Base-by-base conservation (phyloP, 108 stramenopile genomes). In the Conticribra guillardii region DNA sequence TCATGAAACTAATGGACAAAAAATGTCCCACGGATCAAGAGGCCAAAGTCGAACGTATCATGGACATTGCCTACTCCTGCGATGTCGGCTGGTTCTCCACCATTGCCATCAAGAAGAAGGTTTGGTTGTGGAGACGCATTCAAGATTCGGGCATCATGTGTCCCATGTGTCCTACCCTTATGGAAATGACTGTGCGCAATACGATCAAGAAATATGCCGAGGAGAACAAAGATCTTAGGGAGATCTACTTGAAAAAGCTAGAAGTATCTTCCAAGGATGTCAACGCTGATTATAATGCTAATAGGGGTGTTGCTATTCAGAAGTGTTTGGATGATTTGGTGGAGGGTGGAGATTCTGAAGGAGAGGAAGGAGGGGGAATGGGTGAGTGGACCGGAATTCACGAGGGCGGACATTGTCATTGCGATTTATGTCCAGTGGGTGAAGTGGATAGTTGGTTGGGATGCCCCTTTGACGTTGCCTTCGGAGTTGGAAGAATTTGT, bases 1-100 rank as follows among this genome's bases (percentile, higher is more conserved):
- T 58, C 24, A 58, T 58, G 56, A 58, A 58, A 17, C 56, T 58
- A 30, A 58, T 58, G 56, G 56, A 58, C 24, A 58, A 58, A 17
- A 30, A 33, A 33, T 58, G 56, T 24, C 56, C 56, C 11, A 17
- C 21, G 56, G 24, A 27, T n/a, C 56, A 58, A 33, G 23, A 58
- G 24, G 56, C 56, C 5, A 58, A 33, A 33, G 56, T 58, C 24
- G 56, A 58, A 27, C 31, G 14, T 17, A 24, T 58, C 24, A 30
- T 58, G 56, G 56, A 58, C 24, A 26, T 27, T 33, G 56, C 56
- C 9, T 58, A 23, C 56, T 58, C 56, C 11, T 58, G 56, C 24
- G 56, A 58, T 17, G 23, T 58, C 14, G 56, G 56, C 21, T 58
- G 56, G 56, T 58, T 58, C 24, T 58, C 56, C 14, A 58, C 56